Conservation (phyloP, 2,329 filamentous ascomycete genomes). For the Onygena corvina region DNA sequence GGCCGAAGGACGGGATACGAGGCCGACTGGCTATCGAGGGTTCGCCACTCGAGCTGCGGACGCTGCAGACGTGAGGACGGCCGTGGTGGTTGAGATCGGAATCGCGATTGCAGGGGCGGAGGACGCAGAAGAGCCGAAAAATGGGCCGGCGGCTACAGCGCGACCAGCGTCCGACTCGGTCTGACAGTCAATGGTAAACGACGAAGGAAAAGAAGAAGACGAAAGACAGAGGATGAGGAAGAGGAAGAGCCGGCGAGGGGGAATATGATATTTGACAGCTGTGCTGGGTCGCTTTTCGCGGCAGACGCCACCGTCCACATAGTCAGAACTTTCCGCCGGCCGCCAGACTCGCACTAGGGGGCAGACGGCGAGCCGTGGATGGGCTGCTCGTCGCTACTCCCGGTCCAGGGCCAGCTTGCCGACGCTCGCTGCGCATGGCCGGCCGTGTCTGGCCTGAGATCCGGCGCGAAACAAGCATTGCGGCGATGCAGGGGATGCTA, state of each 20-base stretch:
- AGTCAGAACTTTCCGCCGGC: background rate
- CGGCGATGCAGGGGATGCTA: background rate
- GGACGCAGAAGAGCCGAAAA: background rate
- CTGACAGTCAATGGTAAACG: background rate
- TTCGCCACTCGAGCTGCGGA: constrained; percentile 1
- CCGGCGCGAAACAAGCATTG: constrained; percentile 6
- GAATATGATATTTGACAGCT: background rate
- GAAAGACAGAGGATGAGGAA: background rate
- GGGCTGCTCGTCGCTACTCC: too few species aligned
- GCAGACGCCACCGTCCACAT: background rate
- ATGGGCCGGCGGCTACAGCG: constrained; percentile 3
- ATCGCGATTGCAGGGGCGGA: background rate
- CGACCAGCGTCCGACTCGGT: too few species aligned
- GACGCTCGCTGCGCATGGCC: too few species aligned
- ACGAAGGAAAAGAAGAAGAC: background rate
- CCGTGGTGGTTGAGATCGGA: constrained; percentile 1
- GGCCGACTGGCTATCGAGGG: too few species aligned
- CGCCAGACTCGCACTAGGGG: too few species aligned
- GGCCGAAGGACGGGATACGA: too few species aligned
- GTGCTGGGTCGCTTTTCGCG: background rate
- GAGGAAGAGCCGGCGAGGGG: background rate
- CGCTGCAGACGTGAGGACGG: constrained; percentile 1
- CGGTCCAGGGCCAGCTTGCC: too few species aligned
- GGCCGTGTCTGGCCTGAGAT: too few species aligned
- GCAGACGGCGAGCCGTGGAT: too few species aligned